A percentile compares a stretch with the other conserved stretches of the same genome.
These are phyloP conservation scores for Dichomitus squalens DNA, from an alignment of 1,284 basidiomycete species.

Conservation along the genomic window DNA sequence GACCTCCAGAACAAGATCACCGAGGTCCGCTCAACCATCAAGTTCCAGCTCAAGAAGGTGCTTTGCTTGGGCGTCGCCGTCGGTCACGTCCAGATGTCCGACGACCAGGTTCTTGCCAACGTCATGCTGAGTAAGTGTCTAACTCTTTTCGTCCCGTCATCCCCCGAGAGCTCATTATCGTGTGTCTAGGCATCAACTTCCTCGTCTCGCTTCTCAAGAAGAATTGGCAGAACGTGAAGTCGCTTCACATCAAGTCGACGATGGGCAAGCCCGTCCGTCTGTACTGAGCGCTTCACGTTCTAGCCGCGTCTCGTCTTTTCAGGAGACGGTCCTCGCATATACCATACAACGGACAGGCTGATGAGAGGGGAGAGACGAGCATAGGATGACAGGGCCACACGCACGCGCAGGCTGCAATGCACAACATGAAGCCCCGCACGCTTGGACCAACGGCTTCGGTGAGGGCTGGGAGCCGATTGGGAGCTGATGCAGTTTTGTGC, in stretches of 20 bases:
- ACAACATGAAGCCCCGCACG: slow-evolving; percentile 90
- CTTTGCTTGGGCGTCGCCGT: slow-evolving; percentile 99
- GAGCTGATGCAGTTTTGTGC: slow-evolving; percentile 63
- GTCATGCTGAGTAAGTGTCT: slow-evolving; percentile 88
- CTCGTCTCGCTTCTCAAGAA: slow-evolving; percentile 95
- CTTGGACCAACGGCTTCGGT: slow-evolving; percentile 83
- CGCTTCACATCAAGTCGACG: slow-evolving; percentile 97
- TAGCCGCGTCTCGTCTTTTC: slow-evolving; percentile 8
- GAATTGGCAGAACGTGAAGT: slow-evolving; percentile 99
- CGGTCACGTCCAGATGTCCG: slow-evolving; percentile 96
- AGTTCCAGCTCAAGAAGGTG: slow-evolving; percentile 99
- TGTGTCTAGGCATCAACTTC: slow-evolving; percentile 95
- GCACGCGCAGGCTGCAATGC: slow-evolving; percentile 57
- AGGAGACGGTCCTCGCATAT: no score
- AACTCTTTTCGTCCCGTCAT: no score
- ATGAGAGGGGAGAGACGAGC: slow-evolving; percentile 1
- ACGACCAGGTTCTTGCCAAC: slow-evolving; percentile 96
- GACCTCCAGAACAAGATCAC: slow-evolving; percentile 91
- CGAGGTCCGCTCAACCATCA: slow-evolving; percentile 98
- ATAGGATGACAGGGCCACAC: neutral
- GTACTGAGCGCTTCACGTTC: slow-evolving; percentile 59
- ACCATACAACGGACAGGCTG: slow-evolving; percentile 7
- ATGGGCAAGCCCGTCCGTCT: slow-evolving; percentile 99
- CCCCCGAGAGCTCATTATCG: slow-evolving; percentile 2
- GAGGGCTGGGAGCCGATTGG: slow-evolving; percentile 76